Percentiles rank a stretch among this genome's conserved stretches.
These are phyloP conservation scores for Fusarium goolgardi DNA, from an alignment of 2,329 filamentous ascomycete genomes.

Conservation along the genomic window DNA sequence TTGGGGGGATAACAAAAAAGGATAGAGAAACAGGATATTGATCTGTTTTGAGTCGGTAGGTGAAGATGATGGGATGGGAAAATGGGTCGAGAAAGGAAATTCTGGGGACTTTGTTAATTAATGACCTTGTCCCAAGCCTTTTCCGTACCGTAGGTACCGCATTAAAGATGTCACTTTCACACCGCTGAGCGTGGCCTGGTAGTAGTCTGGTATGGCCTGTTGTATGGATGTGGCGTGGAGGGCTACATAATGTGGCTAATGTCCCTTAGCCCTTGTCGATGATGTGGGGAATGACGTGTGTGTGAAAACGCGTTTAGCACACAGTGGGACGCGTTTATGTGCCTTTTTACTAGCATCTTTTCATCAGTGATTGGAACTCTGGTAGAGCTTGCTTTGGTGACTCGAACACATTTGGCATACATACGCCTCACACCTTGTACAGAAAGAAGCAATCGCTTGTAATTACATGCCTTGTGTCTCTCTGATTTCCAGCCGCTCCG, in stretches of 20 bases:
- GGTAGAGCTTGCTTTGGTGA: neutral
- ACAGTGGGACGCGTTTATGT: constrained; percentile 28
- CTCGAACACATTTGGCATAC: neutral
- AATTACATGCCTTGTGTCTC: constrained; percentile 1
- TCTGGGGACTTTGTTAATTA: constrained; percentile 41
- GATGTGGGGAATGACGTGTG: constrained; percentile 40
- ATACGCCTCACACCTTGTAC: constrained; percentile 6
- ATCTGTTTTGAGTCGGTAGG: constrained; percentile 14
- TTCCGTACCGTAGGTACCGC: constrained; percentile 7
- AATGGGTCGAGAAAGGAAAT: constrained; percentile 42
- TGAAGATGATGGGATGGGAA: constrained; percentile 30
- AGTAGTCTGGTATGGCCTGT: neutral
- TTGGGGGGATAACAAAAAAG: neutral
- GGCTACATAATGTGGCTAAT: constrained; percentile 39
- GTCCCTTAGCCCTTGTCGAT: neutral
- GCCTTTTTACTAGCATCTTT: neutral
- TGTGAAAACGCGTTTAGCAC: constrained; percentile 30
- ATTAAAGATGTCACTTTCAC: constrained; percentile 40
- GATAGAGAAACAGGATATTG: constrained; percentile 4
- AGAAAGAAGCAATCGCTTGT: neutral
- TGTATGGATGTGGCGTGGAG: constrained; percentile 36
- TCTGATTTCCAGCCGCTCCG: constrained; percentile 10
- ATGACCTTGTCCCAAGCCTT: constrained; percentile 12
- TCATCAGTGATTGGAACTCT: neutral
- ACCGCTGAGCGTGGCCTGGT: constrained; percentile 30